Conservation (phyloP, 2,329 filamentous ascomycete genomes). For the Fonsecaea multimorphosa region DNA sequence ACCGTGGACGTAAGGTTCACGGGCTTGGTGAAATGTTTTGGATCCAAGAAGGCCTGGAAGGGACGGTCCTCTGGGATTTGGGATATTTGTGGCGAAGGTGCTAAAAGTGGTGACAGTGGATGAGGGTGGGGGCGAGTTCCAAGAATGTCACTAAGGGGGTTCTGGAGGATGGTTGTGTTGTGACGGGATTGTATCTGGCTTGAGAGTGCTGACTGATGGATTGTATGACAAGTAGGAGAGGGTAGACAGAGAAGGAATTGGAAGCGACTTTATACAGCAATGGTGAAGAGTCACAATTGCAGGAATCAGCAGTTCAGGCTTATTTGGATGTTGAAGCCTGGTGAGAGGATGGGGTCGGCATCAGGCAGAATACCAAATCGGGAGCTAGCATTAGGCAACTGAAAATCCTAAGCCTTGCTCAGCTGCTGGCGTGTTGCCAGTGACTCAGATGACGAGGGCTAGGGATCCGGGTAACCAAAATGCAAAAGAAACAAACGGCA, state of each 20-base stretch:
- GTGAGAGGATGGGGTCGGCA: conserved; percentile 23
- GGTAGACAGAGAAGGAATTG: conserved; percentile 14
- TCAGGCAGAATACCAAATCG: conserved; percentile 31
- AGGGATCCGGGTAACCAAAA: conserved; percentile 19
- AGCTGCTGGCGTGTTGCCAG: background rate
- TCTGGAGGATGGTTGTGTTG: conserved; percentile 18
- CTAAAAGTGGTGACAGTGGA: conserved; percentile 35
- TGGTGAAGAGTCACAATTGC: conserved; percentile 28
- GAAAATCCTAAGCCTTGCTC: conserved; percentile 28
- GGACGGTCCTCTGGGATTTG: conserved; percentile 13
- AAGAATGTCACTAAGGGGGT: conserved; percentile 33
- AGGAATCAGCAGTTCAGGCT: conserved; percentile 22
- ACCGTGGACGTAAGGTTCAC: background rate
- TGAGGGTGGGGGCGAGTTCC: conserved; percentile 33
- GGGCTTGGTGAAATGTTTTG: conserved; percentile 7
- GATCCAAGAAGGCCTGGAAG: conserved; percentile 11
- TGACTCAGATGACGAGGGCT: conserved; percentile 32
- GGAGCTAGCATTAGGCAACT: conserved; percentile 35
- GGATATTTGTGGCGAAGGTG: conserved; percentile 26
- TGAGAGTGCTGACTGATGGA: conserved; percentile 11
- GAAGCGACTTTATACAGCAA: conserved; percentile 24
- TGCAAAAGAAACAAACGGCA: conserved; percentile 22
- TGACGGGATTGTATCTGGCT: conserved; percentile 19
- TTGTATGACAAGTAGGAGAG: conserved; percentile 4
- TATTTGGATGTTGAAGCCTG: conserved; percentile 28